These are phyloP conservation scores for Penicillium goetzii DNA, from an alignment of 495 filamentous ascomycete genomes.

Conservation along the genomic window DNA sequence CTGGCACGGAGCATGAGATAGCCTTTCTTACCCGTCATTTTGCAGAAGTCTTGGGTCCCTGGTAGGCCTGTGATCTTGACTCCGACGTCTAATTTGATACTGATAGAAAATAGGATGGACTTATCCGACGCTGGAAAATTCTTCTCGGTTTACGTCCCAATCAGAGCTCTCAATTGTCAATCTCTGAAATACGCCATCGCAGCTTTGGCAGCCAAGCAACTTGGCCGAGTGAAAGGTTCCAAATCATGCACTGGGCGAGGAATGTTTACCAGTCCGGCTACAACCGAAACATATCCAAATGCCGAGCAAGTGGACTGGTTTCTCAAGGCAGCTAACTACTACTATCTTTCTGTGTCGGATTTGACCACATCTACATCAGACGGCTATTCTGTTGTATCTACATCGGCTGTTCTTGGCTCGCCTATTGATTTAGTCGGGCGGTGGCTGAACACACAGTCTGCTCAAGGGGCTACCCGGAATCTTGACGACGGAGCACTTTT, in stretches of 20 bases:
- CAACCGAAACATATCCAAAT: constrained; percentile 46
- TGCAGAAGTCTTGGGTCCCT: constrained; percentile 40
- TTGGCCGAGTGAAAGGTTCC: constrained; percentile 43
- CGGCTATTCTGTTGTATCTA: constrained; percentile 39
- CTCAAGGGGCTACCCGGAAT: constrained; percentile 12
- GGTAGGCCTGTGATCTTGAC: constrained; percentile 27
- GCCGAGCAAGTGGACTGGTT: constrained; percentile 44
- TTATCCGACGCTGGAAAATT: constrained; percentile 44
- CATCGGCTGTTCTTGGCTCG: constrained; percentile 42
- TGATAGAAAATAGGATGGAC: constrained; percentile 40
- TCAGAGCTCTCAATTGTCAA: constrained; percentile 39
- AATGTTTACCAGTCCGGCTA: constrained; percentile 41
- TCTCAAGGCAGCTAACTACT: constrained; percentile 49
- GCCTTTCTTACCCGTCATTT: constrained; percentile 46
- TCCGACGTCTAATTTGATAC: background rate
- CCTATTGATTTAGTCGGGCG: constrained; percentile 37
- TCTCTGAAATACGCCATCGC: constrained; percentile 44
- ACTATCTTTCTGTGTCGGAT: constrained; percentile 40
- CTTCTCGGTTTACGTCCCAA: constrained; percentile 44
- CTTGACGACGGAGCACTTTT: constrained; percentile 19
- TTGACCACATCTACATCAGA: constrained; percentile 37
- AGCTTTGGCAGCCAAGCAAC: constrained; percentile 47
- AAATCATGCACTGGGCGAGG: constrained; percentile 27
- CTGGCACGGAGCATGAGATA: constrained; percentile 45
- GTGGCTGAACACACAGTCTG: constrained; percentile 30